Base-by-base conservation (phyloP, 352 stramenopile genomes). In the Phytophthora pisi region DNA sequence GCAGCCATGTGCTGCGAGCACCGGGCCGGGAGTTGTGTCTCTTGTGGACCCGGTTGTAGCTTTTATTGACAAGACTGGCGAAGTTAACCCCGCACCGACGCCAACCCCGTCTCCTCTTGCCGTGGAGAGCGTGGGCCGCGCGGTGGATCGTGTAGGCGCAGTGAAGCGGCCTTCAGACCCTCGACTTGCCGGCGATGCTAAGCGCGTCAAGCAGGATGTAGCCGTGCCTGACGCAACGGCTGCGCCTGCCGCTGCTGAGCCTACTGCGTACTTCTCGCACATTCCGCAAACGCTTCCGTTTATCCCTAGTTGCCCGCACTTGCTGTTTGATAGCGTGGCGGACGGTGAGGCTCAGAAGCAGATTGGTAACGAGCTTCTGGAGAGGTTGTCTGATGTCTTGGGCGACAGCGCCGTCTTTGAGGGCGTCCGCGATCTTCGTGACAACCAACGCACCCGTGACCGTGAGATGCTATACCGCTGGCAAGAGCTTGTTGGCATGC, bases 401-500 rank as follows among this genome's bases (percentile, higher is more conserved):
- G 69, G 80, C 3, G 81, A 90, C 45, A 90, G 70, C 55, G 80
- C 79, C 10, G 83, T 93, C 3, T 93, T 93, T 47, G 64, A 89
- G 60, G 79, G 79, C 15, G 86, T 93, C 0, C 72, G 73, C n/a
- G 79, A 87, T 53, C 58, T 93, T 51, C 66, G 71, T 6, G 77
- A 82, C 18, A 82, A 86, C 30, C 86, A 93, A 43, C 82, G 82
- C 6, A 71, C 74, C 31, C 82, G 81, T 13, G 86, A 93, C 43
- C 81, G 79, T 0, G 86, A 91, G 54, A 90, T 84, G 73, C 52
- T 93, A 16, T 88, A 90, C 36, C 86, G 86, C 16, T 93, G 86
- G 86, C 86, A 93, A 62, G 86, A 93, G 28, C 73, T 93, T 26
- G 75, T 93, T 18, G 72, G 72, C 7, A 91, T 89, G 83, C 86